Percentiles rank a stretch among this genome's conserved stretches.
Evolutionary conservation across 192 early-diverging fungal genomes (phyloP).

Genomic region (Gamsiella multidivaricata): DNA sequence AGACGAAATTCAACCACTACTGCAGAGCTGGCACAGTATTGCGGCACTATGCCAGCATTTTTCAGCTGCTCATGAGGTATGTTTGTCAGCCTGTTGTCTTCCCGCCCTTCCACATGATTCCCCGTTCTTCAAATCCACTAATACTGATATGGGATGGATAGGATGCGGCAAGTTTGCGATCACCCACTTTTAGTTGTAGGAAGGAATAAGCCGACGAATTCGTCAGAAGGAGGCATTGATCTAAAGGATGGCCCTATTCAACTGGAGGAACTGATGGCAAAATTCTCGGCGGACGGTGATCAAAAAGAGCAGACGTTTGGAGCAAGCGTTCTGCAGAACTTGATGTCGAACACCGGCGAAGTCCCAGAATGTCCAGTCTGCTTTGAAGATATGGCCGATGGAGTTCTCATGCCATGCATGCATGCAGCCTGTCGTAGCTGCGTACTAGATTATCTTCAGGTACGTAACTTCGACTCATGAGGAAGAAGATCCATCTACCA

Average conservation of each 20-base stretch:
- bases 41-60: slow-evolving; percentile 76
- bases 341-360: slow-evolving; percentile 41
- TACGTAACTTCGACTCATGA: slow-evolving; percentile 16
- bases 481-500: no score
- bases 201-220: slow-evolving; percentile 20
- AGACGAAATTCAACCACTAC: slow-evolving; percentile 70
- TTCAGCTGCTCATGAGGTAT: slow-evolving; percentile 66
- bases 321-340: slow-evolving; percentile 52
- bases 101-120: neutral
- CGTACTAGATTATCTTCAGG: slow-evolving; percentile 64
- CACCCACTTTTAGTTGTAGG: slow-evolving; percentile 68
- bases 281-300: slow-evolving; percentile 30
- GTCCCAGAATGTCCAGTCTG: slow-evolving; percentile 66
- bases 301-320: slow-evolving; percentile 41
- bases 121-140: neutral
- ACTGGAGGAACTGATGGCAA: slow-evolving; percentile 57
- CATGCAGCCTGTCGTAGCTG: slow-evolving; percentile 66
- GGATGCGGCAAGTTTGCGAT: slow-evolving; percentile 77
- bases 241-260: slow-evolving; percentile 50
- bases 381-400: slow-evolving; percentile 60
- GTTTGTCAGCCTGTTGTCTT: neutral
- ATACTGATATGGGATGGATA: neutral
- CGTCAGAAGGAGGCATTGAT: slow-evolving; percentile 11
- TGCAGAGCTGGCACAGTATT: slow-evolving; percentile 70
- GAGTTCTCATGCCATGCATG: slow-evolving; percentile 66